Conservation (phyloP, 83 land plant genomes). For the Diphasiastrum complanatum region DNA sequence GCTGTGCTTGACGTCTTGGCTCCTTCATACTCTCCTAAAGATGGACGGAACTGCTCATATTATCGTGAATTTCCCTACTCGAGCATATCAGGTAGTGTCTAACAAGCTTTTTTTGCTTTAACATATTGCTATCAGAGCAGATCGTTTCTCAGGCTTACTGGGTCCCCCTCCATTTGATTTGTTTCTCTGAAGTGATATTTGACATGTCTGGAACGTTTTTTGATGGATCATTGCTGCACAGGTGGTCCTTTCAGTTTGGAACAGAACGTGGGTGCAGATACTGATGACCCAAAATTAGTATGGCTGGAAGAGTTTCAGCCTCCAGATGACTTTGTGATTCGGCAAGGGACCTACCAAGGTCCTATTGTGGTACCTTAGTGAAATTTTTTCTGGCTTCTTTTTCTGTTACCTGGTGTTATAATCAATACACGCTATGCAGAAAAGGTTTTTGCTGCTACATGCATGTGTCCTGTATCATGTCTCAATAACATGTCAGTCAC, state of each 20-base stretch:
- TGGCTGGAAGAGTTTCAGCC: constrained; percentile 47
- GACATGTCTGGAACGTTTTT: not conserved
- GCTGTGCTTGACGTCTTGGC: constrained; percentile 92
- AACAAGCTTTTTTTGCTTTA: not conserved
- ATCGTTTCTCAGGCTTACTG: not conserved
- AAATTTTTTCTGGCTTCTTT: too few species aligned
- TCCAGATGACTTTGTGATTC: constrained; percentile 45
- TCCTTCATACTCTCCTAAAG: constrained; percentile 76
- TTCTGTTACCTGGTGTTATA: too few species aligned
- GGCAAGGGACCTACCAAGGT: constrained; percentile 33
- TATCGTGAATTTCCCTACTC: constrained; percentile 42
- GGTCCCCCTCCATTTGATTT: too few species aligned
- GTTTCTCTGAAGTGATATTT: not conserved
- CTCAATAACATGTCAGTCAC: too few species aligned
- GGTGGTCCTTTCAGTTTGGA: constrained; percentile 1
- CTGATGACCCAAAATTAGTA: constrained; percentile 21
- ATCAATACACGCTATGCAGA: too few species aligned
- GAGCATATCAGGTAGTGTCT: constrained; percentile 48
- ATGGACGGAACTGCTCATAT: constrained; percentile 81
- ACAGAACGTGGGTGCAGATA: constrained; percentile 7
- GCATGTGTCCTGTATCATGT: too few species aligned
- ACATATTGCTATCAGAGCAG: not conserved
- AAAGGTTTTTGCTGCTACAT: too few species aligned
- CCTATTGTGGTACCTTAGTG: constrained; percentile 29
- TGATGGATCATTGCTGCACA: not conserved